A percentile compares a stretch with the other conserved stretches of the same genome.
Evolutionary conservation across 1,139 yeast genomes (phyloP).

Genomic region (Debaryomyces robertsiae): DNA sequence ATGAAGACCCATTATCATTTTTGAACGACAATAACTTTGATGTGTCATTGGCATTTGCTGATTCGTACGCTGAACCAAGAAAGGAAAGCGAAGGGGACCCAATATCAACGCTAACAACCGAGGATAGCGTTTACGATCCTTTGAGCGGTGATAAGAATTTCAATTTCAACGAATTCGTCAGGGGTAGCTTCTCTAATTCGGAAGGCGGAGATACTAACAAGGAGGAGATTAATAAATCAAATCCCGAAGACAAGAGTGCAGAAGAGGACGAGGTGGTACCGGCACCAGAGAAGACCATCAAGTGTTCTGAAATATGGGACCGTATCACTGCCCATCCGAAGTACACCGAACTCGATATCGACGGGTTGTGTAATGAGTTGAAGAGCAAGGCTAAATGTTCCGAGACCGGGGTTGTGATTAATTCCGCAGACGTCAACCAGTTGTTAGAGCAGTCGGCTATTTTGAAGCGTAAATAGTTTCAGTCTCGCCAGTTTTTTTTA

Average conservation of each 20-base stretch:
- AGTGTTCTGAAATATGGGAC: conserved; percentile 95
- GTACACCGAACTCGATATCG: conserved; percentile 90
- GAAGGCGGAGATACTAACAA: conserved; percentile 2
- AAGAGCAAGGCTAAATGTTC: conserved; percentile 95
- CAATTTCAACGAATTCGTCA: conserved; percentile 42
- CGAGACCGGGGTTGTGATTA: conserved; percentile 85
- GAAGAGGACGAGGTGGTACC: conserved; percentile 32
- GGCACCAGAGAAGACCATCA: conserved; percentile 41
- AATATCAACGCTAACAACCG: conserved; percentile 50
- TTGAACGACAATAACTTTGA: conserved; percentile 53
- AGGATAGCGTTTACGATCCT: conserved; percentile 72
- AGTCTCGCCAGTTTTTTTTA: not conserved
- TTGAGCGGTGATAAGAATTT: conserved; percentile 34
- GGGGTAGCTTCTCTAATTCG: conserved; percentile 17
- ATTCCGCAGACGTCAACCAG: conserved; percentile 73
- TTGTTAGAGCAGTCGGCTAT: conserved; percentile 51
- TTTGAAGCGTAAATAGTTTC: conserved; percentile 14
- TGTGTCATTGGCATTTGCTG: conserved; percentile 49
- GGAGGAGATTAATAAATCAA: not conserved
- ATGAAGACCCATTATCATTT: conserved; percentile 45
- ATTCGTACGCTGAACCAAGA: conserved; percentile 16
- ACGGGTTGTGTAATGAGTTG: conserved; percentile 85
- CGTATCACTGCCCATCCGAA: conserved; percentile 92
- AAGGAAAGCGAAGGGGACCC: conserved; percentile 30
- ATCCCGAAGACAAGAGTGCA: conserved; percentile 7